Conservation (phyloP, 2,329 filamentous ascomycete species). For the Aspergillus floridensis region DNA sequence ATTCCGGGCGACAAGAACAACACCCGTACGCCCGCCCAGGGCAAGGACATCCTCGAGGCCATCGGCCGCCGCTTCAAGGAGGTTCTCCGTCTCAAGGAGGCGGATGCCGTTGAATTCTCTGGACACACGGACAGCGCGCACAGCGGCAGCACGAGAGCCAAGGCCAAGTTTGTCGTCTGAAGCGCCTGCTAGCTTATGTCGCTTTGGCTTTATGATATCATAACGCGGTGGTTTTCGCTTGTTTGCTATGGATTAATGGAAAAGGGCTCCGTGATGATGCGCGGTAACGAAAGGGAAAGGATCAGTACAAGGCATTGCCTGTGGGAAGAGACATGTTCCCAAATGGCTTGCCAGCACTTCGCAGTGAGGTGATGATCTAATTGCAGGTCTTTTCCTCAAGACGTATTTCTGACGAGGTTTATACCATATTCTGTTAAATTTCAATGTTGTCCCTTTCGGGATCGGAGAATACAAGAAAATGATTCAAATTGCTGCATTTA, state of each 20-base stretch:
- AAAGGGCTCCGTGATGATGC: slow-evolving; percentile 16
- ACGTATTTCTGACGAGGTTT: slow-evolving; percentile 30
- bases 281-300: slow-evolving; percentile 18
- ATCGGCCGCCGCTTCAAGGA: slow-evolving; percentile 94
- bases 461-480: slow-evolving; percentile 7
- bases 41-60: slow-evolving; percentile 75
- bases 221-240: slow-evolving; percentile 12
- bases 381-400: slow-evolving; percentile 31
- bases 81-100: slow-evolving; percentile 72
- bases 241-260: slow-evolving; percentile 18
- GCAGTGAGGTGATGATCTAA: slow-evolving; percentile 29
- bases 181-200: neutral
- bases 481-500: neutral
- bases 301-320: slow-evolving; percentile 11
- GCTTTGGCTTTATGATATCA: slow-evolving; percentile 19
- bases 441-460: slow-evolving; percentile 13
- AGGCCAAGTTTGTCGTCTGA: slow-evolving; percentile 88
- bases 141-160: slow-evolving; percentile 88
- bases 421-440: slow-evolving; percentile 25
- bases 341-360: slow-evolving; percentile 16
- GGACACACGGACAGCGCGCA: slow-evolving; percentile 94
- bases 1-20: slow-evolving; percentile 73
- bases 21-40: slow-evolving; percentile 74
- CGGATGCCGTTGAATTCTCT: slow-evolving; percentile 86
- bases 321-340: slow-evolving; percentile 3